Evolutionary conservation across 1,284 basidiomycete species (phyloP), one percentile per base, ranked within the genome.

Genomic region (Leccinum laetum): DNA sequence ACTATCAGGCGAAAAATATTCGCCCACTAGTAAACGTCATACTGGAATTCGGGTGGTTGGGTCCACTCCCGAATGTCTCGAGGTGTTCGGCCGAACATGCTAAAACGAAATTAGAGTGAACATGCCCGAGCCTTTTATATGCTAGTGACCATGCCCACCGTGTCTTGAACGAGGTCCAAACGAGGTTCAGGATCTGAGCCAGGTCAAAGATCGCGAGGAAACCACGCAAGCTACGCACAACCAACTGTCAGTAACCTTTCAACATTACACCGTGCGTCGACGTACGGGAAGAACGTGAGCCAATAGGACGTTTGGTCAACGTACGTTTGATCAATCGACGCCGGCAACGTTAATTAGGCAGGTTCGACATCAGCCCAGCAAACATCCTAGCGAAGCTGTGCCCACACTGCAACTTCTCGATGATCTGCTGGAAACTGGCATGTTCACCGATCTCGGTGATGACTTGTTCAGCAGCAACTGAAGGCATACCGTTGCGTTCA

Each of bases 61-160:
- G 97, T 98, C 90, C 94, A 96, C 72, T 98, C 96, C 62, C 95
- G 86, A 65, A 99, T 95, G 73, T 98, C 96, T 70, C 98, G 88
- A 57, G 96, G 97, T 0, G 98, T 99, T 64, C 96, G 91, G n/a
- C 96, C 95, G 73, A 98, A 93, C 58, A 95, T 79, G 64, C 92
- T 93, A 63, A 61, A 35, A 21, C 37, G n/a, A 58, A 2, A 21
- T 39, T 26, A 63, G 37, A 41, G 39, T 63, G 35, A 63, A 29
- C 24, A 61, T 26, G 7, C 52, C 39, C 14, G 62, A 5, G 49
- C 13, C 32, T 16, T 41, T 2, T 3, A 16, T 32, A 37, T 46
- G 26, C 35, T 1, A 69, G 7, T 9, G 24, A 53, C 3, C 26
- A 9, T 16, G 71, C 82, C 64, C 71, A 86, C 84, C 84, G 81